A percentile compares a stretch with the other conserved stretches of the same genome.
Conservation (phyloP, 164 flowering plant species). For the Liquidambar formosana region DNA sequence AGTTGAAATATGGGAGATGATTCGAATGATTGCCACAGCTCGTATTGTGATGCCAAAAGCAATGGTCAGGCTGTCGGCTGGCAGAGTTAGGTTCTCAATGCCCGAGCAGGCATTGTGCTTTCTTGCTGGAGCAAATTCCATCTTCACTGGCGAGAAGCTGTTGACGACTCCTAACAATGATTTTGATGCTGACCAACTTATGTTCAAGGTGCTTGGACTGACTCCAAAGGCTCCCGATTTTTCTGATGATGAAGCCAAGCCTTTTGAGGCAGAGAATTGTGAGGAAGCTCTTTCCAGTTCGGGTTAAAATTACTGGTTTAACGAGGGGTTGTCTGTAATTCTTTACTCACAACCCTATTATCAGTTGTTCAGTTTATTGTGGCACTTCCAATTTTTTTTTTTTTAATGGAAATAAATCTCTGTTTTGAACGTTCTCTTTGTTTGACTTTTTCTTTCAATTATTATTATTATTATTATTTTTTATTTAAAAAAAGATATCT, state of each 20-base stretch:
- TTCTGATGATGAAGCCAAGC: slow-evolving; percentile 28
- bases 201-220: slow-evolving; percentile 92
- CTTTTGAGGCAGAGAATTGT: slow-evolving; percentile 44
- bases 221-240: slow-evolving; percentile 84
- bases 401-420: no score
- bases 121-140: slow-evolving; percentile 97
- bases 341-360: background rate
- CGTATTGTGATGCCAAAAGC: slow-evolving; percentile 96
- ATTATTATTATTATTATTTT: no score
- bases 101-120: slow-evolving; percentile 96
- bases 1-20: slow-evolving; percentile 99
- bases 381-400: no score
- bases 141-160: slow-evolving; percentile 95
- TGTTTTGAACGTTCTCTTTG: no score
- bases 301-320: slow-evolving; percentile 17
- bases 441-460: no score
- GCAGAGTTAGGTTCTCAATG: slow-evolving; percentile 88
- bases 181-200: slow-evolving; percentile 81
- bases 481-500: no score
- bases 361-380: no score
- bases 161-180: slow-evolving; percentile 95
- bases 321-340: background rate
- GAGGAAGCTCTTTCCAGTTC: slow-evolving; percentile 55
- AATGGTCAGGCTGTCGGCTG: slow-evolving; percentile 96
- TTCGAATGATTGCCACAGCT: slow-evolving; percentile 94